Evolutionary conservation across 257 asterid genomes (phyloP), one percentile per base, ranked within the genome.

Genomic region (Ocimum tenuiflorum): DNA sequence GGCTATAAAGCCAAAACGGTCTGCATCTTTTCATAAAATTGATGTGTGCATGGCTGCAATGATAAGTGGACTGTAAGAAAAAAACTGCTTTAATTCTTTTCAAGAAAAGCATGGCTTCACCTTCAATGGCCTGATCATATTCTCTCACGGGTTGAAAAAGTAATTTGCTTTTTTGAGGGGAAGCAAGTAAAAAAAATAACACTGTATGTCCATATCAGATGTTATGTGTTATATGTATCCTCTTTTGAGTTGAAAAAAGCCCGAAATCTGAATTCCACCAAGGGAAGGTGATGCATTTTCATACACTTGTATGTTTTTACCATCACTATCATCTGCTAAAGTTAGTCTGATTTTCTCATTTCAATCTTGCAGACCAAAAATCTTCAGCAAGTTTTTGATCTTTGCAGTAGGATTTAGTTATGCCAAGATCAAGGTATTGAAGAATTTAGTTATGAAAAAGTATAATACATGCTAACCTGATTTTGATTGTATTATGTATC

Each of bases 391-490:
- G 4, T 27, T 27, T n/a, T n/a, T n/a, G n/a, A n/a, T n/a, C n/a
- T n/a, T n/a, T n/a, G n/a, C n/a, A n/a, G n/a, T n/a, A n/a, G n/a
- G n/a, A n/a, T n/a, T n/a, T n/a, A n/a, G n/a, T n/a, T n/a, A 90
- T 90, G 95, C 86, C 95, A 60, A 81, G 90, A 86, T 69, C 91
- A 79, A 88, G 95, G 95, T 87, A 80, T 15, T 45, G 50, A 55
- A 51, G n/a, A 60, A 52, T 55, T 39, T 47, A n/a, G 7, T 46
- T 35, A 22, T 73, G 6, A 41, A 35, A 29, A 3, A 14, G 1
- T 4, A 12, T 55, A 10, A 0, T 27, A 5, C 13, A 7, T 2
- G 11, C 14, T 23, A 61, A 1, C 31, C 31, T 77, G 65, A 22
- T 47, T 20, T 38, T 50, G 54, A 59, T 53, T 20, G 2, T 69